A percentile compares a stretch with the other conserved stretches of the same genome.
phyloP scores from a whole-genome alignment of 1,284 basidiomycete genomes.

The Malassezia sympodialis region DNA sequence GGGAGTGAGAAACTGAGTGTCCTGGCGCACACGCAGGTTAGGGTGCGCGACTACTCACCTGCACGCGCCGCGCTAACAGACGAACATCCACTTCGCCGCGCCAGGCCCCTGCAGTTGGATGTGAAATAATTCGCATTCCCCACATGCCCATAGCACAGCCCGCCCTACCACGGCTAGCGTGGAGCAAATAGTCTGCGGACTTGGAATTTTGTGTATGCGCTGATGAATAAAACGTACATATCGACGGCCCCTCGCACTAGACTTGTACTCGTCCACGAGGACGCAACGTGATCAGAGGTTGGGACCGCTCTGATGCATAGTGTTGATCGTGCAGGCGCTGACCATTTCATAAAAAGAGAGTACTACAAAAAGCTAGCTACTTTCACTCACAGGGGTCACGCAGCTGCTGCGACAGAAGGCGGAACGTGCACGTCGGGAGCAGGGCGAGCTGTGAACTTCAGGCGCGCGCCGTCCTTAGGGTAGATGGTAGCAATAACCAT shows the following conservation, averaged over 20 bases:
- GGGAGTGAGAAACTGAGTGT: background rate
- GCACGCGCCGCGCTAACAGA: background rate
- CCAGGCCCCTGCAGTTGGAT: background rate
- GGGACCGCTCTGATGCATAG: background rate
- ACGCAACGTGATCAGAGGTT: background rate
- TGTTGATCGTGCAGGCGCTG: too few species aligned
- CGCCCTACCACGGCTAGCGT: background rate
- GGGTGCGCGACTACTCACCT: background rate
- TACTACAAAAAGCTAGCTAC: background rate
- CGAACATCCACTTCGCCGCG: background rate
- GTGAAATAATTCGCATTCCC: background rate
- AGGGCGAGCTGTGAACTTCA: constrained; percentile 57
- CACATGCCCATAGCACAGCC: background rate
- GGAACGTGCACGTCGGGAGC: constrained; percentile 28
- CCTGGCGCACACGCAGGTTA: background rate
- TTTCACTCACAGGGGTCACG: background rate
- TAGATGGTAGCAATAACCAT: constrained; percentile 57
- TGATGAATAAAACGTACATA: background rate
- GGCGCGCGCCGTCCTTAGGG: constrained; percentile 78
- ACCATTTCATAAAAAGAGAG: constrained; percentile 1
- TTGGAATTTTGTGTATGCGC: background rate
- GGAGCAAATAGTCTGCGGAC: background rate
- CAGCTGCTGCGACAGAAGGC: constrained; percentile 34
- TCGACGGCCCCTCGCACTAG: background rate
- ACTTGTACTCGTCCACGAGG: background rate